Evolutionary conservation across 1,284 basidiomycete species (phyloP).

Genomic region (Leccinum griseonigrum): DNA sequence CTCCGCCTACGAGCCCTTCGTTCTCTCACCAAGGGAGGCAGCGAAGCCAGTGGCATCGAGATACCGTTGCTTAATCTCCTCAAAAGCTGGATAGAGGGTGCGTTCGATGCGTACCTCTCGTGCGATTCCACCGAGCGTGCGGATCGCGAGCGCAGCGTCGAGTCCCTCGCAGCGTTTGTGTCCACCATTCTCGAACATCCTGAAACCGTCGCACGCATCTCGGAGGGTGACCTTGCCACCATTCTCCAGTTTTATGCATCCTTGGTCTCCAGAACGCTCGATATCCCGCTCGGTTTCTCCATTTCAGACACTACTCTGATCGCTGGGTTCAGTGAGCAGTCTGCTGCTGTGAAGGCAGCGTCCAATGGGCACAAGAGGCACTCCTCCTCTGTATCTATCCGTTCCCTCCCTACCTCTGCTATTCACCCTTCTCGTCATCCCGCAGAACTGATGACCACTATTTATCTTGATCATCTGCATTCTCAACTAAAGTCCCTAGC

Average conservation of each 20-base stretch:
- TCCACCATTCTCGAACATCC: slow-evolving; percentile 45
- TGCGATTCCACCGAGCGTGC: slow-evolving; percentile 42
- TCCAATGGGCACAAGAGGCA: slow-evolving; percentile 53
- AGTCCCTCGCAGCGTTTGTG: slow-evolving; percentile 56
- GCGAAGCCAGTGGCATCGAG: slow-evolving; percentile 66
- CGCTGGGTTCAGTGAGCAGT: slow-evolving; percentile 27
- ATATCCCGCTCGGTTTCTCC: slow-evolving; percentile 31
- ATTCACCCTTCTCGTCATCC: slow-evolving; percentile 41
- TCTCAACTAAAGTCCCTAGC: slow-evolving; percentile 58
- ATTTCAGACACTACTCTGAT: slow-evolving; percentile 27
- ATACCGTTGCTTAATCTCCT: slow-evolving; percentile 51
- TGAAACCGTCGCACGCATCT: slow-evolving; percentile 55
- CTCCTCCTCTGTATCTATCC: slow-evolving; percentile 32
- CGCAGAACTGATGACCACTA: slow-evolving; percentile 55
- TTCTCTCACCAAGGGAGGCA: slow-evolving; percentile 55
- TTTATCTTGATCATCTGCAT: slow-evolving; percentile 64
- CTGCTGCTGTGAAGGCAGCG: slow-evolving; percentile 24
- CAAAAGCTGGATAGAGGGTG: slow-evolving; percentile 60
- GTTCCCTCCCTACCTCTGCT: slow-evolving; percentile 21
- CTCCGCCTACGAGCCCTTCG: slow-evolving; percentile 62
- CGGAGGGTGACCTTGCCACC: slow-evolving; percentile 51
- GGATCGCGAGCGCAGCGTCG: slow-evolving; percentile 62
- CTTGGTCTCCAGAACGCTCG: slow-evolving; percentile 54
- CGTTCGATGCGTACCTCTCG: slow-evolving; percentile 52
- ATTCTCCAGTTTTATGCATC: slow-evolving; percentile 57